Evolutionary conservation across 805 yeast species (phyloP).

Genomic region (Kodamaea kaohsiungensis): DNA sequence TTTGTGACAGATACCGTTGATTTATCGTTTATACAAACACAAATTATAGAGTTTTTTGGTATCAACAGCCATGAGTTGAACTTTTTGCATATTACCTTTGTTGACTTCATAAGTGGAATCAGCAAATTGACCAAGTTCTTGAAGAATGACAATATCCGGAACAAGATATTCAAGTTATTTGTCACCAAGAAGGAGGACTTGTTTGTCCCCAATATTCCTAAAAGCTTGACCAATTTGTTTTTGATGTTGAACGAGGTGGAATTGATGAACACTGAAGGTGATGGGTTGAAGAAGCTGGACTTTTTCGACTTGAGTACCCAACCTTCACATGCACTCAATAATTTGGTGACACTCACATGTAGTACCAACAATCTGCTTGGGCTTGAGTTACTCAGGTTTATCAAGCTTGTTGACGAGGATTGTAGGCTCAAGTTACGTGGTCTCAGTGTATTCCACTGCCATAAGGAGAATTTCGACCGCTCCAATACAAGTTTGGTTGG

Average conservation of each 20-base stretch:
- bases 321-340: slow-evolving; percentile 24
- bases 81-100: slow-evolving; percentile 34
- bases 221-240: slow-evolving; percentile 30
- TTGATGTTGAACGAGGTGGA: slow-evolving; percentile 35
- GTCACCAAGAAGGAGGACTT: slow-evolving; percentile 25
- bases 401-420: slow-evolving; percentile 22
- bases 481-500: slow-evolving; percentile 7
- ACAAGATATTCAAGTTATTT: slow-evolving; percentile 31
- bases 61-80: slow-evolving; percentile 23
- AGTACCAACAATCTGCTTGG: slow-evolving; percentile 35
- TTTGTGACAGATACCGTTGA: slow-evolving; percentile 12
- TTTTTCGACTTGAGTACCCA: slow-evolving; percentile 21
- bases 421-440: slow-evolving; percentile 27
- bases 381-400: slow-evolving; percentile 24
- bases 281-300: slow-evolving; percentile 2
- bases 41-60: slow-evolving; percentile 29
- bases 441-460: slow-evolving; percentile 34
- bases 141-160: slow-evolving; percentile 23
- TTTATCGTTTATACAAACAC: slow-evolving; percentile 21
- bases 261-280: slow-evolving; percentile 16
- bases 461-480: slow-evolving; percentile 19
- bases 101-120: slow-evolving; percentile 27
- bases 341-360: slow-evolving; percentile 30
- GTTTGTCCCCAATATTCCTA: slow-evolving; percentile 27
- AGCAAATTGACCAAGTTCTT: slow-evolving; percentile 26